Percentiles rank a stretch among this genome's conserved stretches.
These are phyloP conservation scores for Diplocarpon rosae DNA, from an alignment of 2,329 filamentous ascomycete species.

Conservation along the genomic window DNA sequence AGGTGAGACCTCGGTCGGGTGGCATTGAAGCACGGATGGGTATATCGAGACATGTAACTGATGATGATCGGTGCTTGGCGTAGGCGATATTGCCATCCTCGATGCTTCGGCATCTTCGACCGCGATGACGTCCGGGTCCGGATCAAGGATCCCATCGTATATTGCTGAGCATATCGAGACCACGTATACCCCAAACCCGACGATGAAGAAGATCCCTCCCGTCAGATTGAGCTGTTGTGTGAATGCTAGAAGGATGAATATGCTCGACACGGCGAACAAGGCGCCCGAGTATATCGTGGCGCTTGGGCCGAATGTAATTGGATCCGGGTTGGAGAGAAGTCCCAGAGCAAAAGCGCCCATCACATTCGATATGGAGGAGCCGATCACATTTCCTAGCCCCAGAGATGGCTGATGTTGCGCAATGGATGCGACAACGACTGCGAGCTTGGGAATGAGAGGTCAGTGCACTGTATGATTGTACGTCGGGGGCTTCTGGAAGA, in stretches of 20 bases:
- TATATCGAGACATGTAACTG: conserved; percentile 7
- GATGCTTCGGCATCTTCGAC: conserved; percentile 5
- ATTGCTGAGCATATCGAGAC: conserved; percentile 34
- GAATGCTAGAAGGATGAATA: conserved; percentile 28
- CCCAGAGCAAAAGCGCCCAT: conserved; percentile 43
- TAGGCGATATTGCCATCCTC: neutral
- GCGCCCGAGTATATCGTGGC: conserved; percentile 36
- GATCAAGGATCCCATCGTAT: conserved; percentile 32
- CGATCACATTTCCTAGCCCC: conserved; percentile 41
- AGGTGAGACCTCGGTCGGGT: conserved; percentile 2
- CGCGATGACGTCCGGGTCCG: conserved; percentile 31
- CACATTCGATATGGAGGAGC: conserved; percentile 41
- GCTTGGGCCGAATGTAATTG: conserved; percentile 34
- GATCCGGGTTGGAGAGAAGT: conserved; percentile 31
- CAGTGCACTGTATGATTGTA: neutral
- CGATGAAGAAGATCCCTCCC: conserved; percentile 31
- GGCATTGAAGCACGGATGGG: conserved; percentile 7
- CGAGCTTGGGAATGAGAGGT: conserved; percentile 28
- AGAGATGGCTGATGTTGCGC: conserved; percentile 34
- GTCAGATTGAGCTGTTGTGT: conserved; percentile 25
- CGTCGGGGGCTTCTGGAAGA: neutral
- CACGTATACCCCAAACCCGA: conserved; percentile 34
- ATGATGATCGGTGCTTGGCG: conserved; percentile 3
- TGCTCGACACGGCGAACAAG: conserved; percentile 33
- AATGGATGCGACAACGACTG: conserved; percentile 36